phyloP scores from a whole-genome alignment of 2,329 filamentous ascomycete species.

The Bipolaris gigantea region DNA sequence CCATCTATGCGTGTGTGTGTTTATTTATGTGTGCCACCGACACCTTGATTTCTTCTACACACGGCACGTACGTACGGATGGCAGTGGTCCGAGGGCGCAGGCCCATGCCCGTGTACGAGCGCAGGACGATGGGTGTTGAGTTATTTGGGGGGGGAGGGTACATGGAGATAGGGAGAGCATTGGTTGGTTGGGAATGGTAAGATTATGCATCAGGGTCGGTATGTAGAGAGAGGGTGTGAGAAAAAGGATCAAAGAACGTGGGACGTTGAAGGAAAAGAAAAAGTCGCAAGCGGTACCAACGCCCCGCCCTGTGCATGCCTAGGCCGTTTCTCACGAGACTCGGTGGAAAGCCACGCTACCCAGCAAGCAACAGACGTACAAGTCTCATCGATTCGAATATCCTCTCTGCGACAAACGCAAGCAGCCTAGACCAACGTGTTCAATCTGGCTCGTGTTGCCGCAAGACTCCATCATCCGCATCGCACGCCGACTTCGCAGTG shows the following conservation, averaged over 20 bases:
- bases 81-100: too few species aligned
- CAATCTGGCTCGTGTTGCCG: not conserved
- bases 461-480: not conserved
- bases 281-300: not conserved
- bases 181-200: not conserved
- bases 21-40: conserved; percentile 5
- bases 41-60: not conserved
- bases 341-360: not conserved
- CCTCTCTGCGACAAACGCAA: not conserved
- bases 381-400: not conserved
- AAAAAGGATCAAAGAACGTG: not conserved
- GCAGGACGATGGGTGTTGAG: too few species aligned
- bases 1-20: too few species aligned
- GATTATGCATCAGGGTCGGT: too few species aligned
- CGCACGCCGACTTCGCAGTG: not conserved
- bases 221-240: too few species aligned
- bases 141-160: not conserved
- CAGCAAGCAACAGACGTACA: not conserved
- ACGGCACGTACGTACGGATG: not conserved
- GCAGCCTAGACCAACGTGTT: not conserved
- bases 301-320: too few species aligned
- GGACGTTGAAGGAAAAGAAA: not conserved
- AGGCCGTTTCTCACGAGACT: not conserved
- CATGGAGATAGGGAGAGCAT: too few species aligned
- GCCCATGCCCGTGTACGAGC: too few species aligned